These are phyloP conservation scores for Camellia lanceoleosa DNA, from an alignment of 148 eudicot species.

Conservation along the genomic window DNA sequence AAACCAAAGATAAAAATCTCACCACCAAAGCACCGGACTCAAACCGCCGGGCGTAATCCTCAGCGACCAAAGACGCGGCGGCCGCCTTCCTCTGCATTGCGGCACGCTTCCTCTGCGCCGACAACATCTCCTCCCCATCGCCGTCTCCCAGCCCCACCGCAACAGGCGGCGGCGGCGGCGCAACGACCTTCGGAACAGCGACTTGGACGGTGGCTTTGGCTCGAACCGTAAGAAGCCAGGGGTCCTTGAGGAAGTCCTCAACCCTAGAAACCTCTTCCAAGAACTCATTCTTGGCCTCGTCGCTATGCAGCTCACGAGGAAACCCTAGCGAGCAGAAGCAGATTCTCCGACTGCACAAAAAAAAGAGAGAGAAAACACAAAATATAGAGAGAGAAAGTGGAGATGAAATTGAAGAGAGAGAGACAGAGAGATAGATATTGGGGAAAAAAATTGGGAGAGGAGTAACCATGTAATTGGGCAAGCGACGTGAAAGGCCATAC, in stretches of 20 bases:
- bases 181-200: slow-evolving; percentile 59
- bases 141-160: slow-evolving; percentile 9
- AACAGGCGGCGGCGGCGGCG: slow-evolving; percentile 41
- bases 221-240: slow-evolving; percentile 56
- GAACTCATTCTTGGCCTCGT: slow-evolving; percentile 33
- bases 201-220: slow-evolving; percentile 59
- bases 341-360: slow-evolving; percentile 57
- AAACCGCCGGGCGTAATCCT: slow-evolving; percentile 59
- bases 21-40: slow-evolving; percentile 19
- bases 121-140: slow-evolving; percentile 38
- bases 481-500: slow-evolving; percentile 90
- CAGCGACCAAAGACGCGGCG: slow-evolving; percentile 65
- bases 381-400: slow-evolving; percentile 8
- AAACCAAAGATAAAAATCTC: neutral
- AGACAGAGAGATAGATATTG: neutral
- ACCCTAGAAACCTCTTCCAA: slow-evolving; percentile 34
- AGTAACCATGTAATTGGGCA: slow-evolving; percentile 89
- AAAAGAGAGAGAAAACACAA: neutral
- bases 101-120: slow-evolving; percentile 77
- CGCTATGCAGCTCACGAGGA: slow-evolving; percentile 33
- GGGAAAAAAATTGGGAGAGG: neutral
- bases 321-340: slow-evolving; percentile 82
- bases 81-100: slow-evolving; percentile 83
- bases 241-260: slow-evolving; percentile 50
- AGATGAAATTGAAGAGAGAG: neutral